Base-by-base conservation (phyloP, 768 basidiomycete species). In the Termitomyces heimii region DNA sequence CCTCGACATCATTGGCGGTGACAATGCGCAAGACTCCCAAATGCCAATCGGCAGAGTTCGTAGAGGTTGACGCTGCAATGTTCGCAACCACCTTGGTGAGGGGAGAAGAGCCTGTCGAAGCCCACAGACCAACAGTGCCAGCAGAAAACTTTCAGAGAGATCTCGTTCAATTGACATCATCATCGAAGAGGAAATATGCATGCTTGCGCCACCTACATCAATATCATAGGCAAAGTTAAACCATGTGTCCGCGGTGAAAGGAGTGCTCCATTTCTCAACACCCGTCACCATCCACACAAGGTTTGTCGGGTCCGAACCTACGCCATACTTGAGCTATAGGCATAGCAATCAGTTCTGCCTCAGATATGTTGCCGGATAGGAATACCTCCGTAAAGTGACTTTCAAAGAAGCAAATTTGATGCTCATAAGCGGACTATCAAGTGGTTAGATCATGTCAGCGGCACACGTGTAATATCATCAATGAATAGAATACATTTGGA, bases 191-290 rank as follows among this genome's bases (percentile, higher is more conserved):
- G 18, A 40, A 20, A 40, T 40, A 20, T 5, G 39, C 8, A 43
- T 37, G 5, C 35, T 51, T 34, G n/a, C 34, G 18, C 58, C 20
- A 72, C 81, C 57, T 53, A 80, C 82, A 63, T 85, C 71, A 63
- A 84, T 84, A 59, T 85, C 83, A 62, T 85, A 85, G 31, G 82
- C 83, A 61, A 86, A 84, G 74, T 85, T 85, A 71, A 77, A 82
- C 82, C 82, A 86, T 48, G 75, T 76, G 37, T 75, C 78, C 6
- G 83, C 71, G 16, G 70, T 73, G 69, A 81, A 80, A 1, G 79
- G 71, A 1, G 77, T 76, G 49, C 75, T 71, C 81, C 82, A 85
- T 63, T 82, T 72, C 28, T 74, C 68, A 8, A 71, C 65, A 29
- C 76, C 71, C 12, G 65, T 60, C 22, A 82, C 73, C 72, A 78